Evolutionary conservation across 441 rosid genomes (phyloP), one percentile per base, ranked within the genome.

Genomic region (Geranium incanum): DNA sequence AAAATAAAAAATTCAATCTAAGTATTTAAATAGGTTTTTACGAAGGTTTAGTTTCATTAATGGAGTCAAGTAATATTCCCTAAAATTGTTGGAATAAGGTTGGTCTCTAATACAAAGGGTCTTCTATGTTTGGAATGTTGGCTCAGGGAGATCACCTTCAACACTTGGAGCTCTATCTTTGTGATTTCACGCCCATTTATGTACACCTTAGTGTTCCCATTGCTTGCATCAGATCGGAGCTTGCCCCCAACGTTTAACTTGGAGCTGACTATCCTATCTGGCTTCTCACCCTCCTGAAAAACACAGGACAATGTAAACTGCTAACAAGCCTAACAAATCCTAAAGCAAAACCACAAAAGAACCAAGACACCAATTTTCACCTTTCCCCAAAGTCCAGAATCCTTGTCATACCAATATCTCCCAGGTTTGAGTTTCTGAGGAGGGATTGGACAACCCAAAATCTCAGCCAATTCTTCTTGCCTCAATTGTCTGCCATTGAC

Each of bases 341-440:
- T 4, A 52, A 6, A 55, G 2, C 5, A 11, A 6, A 55, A 3
- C 18, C 4, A 15, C 1, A 15, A 15, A 15, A 55, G 12, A 7
- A 15, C 11, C 9, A 75, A 37, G 45, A 33, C 66, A 68, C 12
- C 73, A 13, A 52, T 43, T 67, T 82, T 73, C 74, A 94, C 98
- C 91, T 88, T 93, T 45, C 99, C 99, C 99, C 99, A 95, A 5
- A 83, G 72, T 77, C 99, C 99, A 48, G 99, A 93, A 77, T 95
- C 99, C 78, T 95, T 95, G 78, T 95, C 99, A 64, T 95, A 95
- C 98, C 99, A 95, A 80, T 91, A 95, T 71, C 84, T 83, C 72
- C 99, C 98, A 0, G 98, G 98, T 81, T 91, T 95, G 83, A 95
- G 82, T 79, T 91, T 95, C 76, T 78, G 77, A 3, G 95, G 98